Percentiles rank a stretch among this genome's conserved stretches.
Evolutionary conservation across 371 early-diverging fungal genomes (phyloP).

Genomic region (Apophysomyces elegans): DNA sequence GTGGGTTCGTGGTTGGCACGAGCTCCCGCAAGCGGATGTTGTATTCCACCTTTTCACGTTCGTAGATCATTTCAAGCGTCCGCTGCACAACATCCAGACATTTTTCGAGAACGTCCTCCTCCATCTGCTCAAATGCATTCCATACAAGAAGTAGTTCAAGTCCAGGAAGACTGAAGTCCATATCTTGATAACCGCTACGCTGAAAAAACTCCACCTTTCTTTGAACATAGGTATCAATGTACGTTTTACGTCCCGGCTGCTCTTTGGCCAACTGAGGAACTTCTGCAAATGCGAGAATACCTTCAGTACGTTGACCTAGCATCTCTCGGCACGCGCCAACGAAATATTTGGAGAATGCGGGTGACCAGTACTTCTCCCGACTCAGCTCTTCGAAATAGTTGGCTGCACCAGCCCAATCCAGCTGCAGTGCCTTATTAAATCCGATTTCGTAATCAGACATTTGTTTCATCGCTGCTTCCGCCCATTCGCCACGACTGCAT

Average conservation of each 20-base stretch:
- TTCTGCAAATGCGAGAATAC: constrained; percentile 53
- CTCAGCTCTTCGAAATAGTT: constrained; percentile 52
- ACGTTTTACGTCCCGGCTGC: constrained; percentile 46
- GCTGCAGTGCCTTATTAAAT: constrained; percentile 56
- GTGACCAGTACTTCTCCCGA: constrained; percentile 64
- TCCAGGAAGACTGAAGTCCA: constrained; percentile 58
- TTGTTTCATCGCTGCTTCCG: constrained; percentile 53
- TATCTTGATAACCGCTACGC: constrained; percentile 59
- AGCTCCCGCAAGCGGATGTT: constrained; percentile 46
- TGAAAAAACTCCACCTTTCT: constrained; percentile 60
- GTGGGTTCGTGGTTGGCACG: constrained; percentile 45
- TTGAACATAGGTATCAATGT: constrained; percentile 60
- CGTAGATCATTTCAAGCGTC: constrained; percentile 49
- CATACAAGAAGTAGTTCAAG: constrained; percentile 62
- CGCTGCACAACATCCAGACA: constrained; percentile 47
- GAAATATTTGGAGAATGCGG: constrained; percentile 62
- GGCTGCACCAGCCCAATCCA: constrained; percentile 59
- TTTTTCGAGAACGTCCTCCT: constrained; percentile 39
- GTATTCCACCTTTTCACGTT: constrained; percentile 53
- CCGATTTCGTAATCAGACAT: constrained; percentile 66
- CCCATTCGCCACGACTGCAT: constrained; percentile 61
- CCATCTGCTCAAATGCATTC: constrained; percentile 65
- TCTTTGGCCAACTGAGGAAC: constrained; percentile 49
- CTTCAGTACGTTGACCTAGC: constrained; percentile 54
- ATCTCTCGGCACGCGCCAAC: constrained; percentile 62